phyloP scores from a whole-genome alignment of 208 protist species.

The Wallacemonas sp. region DNA sequence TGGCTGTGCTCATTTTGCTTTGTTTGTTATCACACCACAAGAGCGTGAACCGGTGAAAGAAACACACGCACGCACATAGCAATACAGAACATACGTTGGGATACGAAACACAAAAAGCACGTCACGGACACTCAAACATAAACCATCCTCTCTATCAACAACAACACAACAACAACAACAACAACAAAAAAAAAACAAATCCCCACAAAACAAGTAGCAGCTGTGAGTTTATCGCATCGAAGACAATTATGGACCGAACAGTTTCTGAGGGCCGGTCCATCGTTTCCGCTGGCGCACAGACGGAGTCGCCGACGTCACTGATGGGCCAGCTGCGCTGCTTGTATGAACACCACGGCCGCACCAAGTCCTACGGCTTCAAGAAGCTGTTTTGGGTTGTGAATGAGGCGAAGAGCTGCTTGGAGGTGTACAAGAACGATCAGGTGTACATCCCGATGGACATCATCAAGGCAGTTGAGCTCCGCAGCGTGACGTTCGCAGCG shows the following conservation, averaged over 20 bases:
- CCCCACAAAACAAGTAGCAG: background rate
- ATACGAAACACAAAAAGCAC: too few species aligned
- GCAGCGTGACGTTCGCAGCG: slow-evolving; percentile 66
- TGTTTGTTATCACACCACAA: too few species aligned
- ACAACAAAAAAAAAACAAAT: background rate
- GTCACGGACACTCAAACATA: too few species aligned
- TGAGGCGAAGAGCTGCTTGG: slow-evolving; percentile 40
- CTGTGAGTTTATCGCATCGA: too few species aligned
- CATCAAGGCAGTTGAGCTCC: slow-evolving; percentile 54
- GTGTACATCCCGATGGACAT: slow-evolving; percentile 46
- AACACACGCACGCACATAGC: too few species aligned
- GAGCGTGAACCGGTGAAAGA: too few species aligned
- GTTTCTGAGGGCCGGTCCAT: background rate
- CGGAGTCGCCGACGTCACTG: background rate
- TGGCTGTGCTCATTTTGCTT: too few species aligned
- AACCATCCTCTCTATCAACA: too few species aligned
- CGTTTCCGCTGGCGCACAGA: background rate
- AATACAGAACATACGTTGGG: too few species aligned
- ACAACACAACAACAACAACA: background rate
- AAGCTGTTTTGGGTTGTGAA: slow-evolving; percentile 86
- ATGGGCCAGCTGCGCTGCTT: slow-evolving; percentile 79
- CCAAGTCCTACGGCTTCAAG: slow-evolving; percentile 56
- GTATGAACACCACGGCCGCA: slow-evolving; percentile 42
- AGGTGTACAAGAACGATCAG: slow-evolving; percentile 90
- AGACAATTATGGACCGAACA: slow-evolving; percentile 7